Conservation (phyloP, 371 early-diverging fungal genomes). For the Rhizopus delemar region DNA sequence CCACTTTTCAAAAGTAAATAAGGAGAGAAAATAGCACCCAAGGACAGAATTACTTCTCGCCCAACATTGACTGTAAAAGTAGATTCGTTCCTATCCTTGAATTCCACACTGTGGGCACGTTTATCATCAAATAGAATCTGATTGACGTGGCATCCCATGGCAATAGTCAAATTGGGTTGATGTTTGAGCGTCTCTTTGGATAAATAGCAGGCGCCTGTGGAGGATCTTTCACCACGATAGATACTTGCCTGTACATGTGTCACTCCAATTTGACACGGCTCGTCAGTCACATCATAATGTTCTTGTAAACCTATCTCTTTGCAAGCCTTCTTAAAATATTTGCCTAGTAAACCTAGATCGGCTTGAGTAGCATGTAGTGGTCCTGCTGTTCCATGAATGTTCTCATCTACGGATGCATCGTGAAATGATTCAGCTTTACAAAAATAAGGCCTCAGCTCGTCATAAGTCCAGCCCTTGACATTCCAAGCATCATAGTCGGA, state of each 20-base stretch:
- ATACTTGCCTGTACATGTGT: constrained; percentile 25
- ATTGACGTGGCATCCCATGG: constrained; percentile 22
- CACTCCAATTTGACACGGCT: constrained; percentile 24
- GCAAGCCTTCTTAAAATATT: constrained; percentile 22
- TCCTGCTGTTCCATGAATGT: constrained; percentile 25
- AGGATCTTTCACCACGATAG: constrained; percentile 19
- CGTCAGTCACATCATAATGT: constrained; percentile 26
- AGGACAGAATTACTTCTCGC: constrained; percentile 39
- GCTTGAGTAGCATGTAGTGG: constrained; percentile 20
- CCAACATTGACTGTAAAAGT: constrained; percentile 13
- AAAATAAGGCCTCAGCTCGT: constrained; percentile 23
- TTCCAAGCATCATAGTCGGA: constrained; percentile 31
- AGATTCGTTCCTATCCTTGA: not conserved
- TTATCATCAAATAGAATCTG: constrained; percentile 16
- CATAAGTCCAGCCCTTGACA: constrained; percentile 20
- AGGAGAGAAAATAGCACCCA: constrained; percentile 47
- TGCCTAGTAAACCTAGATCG: constrained; percentile 6
- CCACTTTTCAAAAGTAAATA: constrained; percentile 24
- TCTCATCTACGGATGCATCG: not conserved
- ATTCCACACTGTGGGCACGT: constrained; percentile 17
- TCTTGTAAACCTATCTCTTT: constrained; percentile 18
- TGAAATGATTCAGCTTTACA: constrained; percentile 26
- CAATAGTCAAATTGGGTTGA: constrained; percentile 22
- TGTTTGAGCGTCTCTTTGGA: constrained; percentile 6
- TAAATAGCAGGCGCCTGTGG: constrained; percentile 21